Conservation (phyloP, 768 basidiomycete species). For the Pulveroboletus sp. region DNA sequence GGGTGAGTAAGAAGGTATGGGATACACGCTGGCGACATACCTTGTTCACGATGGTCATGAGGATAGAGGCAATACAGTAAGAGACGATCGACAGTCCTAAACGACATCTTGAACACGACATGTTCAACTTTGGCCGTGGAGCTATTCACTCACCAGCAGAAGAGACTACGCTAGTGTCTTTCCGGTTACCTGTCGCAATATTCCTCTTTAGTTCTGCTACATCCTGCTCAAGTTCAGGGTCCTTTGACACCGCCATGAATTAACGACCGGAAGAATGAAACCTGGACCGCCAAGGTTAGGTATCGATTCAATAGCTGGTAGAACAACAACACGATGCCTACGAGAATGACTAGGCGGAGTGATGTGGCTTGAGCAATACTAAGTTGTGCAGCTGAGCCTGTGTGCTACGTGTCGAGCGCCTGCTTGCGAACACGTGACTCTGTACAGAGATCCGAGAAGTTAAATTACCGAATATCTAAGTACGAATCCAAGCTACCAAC, state of each 20-base stretch:
- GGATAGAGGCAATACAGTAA: conserved; percentile 89
- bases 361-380: too few species aligned
- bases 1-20: conserved; percentile 1
- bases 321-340: neutral
- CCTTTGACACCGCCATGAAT: conserved; percentile 18
- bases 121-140: neutral
- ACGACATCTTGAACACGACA: neutral
- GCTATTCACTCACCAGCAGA: conserved; percentile 24
- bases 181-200: conserved; percentile 37
- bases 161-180: conserved; percentile 13
- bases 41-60: conserved; percentile 98
- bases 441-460: neutral
- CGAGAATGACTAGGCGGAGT: neutral
- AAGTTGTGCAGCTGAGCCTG: too few species aligned
- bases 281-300: neutral
- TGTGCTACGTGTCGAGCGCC: too few species aligned
- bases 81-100: conserved; percentile 79
- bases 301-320: neutral
- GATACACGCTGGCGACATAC: conserved; percentile 37
- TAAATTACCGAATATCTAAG: conserved; percentile 17
- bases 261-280: neutral
- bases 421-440: too few species aligned
- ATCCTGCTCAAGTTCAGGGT: conserved; percentile 33
- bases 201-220: conserved; percentile 55
- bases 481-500: conserved; percentile 9